These are phyloP conservation scores for Penicillium paradoxum DNA, from an alignment of 495 filamentous ascomycete genomes.

Conservation along the genomic window DNA sequence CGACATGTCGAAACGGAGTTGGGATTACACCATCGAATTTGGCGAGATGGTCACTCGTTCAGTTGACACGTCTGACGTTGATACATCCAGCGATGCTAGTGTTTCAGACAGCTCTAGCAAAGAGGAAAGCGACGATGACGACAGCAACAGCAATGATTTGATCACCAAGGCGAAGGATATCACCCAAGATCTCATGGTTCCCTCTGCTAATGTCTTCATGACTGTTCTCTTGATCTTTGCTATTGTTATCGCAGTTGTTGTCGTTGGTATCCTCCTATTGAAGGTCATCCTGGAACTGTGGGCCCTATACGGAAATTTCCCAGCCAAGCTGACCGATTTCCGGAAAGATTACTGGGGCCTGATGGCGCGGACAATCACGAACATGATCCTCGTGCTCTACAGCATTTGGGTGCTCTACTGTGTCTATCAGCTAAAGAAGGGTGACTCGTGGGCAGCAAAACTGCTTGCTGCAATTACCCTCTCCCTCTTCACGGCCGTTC, in stretches of 20 bases:
- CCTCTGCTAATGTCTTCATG: conserved; percentile 92
- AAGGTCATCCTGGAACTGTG: conserved; percentile 91
- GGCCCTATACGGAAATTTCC: conserved; percentile 86
- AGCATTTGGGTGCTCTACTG: conserved; percentile 95
- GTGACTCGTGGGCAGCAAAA: conserved; percentile 96
- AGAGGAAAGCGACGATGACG: conserved; percentile 23
- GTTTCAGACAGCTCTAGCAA: conserved; percentile 33
- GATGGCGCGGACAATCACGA: conserved; percentile 81
- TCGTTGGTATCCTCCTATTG: conserved; percentile 80
- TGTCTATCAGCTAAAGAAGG: conserved; percentile 87
- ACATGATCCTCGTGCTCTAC: conserved; percentile 88
- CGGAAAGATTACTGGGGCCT: conserved; percentile 94
- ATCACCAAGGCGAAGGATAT: conserved; percentile 71
- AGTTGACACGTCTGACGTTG: conserved; percentile 39
- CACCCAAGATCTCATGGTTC: conserved; percentile 73
- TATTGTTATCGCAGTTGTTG: conserved; percentile 78
- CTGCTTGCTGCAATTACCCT: conserved; percentile 78
- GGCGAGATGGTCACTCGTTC: conserved; percentile 50
- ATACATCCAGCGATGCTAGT: conserved; percentile 46
- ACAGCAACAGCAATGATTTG: conserved; percentile 23
- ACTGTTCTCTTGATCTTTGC: conserved; percentile 85
- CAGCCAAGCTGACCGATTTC: conserved; percentile 74
- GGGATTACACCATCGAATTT: conserved; percentile 41
- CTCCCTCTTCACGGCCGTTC: conserved; percentile 67
- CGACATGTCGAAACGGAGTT: conserved; percentile 42